phyloP scores from a whole-genome alignment of 306 rosid species.

The Lithocarpus polystachyus region DNA sequence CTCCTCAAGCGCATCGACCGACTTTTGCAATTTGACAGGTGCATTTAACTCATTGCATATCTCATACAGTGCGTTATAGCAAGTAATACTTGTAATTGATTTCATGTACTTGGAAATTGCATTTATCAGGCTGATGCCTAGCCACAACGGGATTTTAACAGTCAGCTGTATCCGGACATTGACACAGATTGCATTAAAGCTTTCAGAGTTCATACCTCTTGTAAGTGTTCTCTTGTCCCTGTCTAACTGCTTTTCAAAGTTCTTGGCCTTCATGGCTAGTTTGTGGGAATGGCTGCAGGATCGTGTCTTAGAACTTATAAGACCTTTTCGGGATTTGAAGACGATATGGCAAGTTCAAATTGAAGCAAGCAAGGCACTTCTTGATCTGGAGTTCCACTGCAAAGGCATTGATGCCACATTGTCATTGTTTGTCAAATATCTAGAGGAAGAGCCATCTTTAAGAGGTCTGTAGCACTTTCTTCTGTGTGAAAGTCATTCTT shows the following conservation, averaged over 20 bases:
- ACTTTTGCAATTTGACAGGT: slow-evolving; percentile 95
- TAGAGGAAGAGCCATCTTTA: slow-evolving; percentile 75
- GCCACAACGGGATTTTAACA: slow-evolving; percentile 90
- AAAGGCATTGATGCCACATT: slow-evolving; percentile 74
- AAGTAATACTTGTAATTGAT: slow-evolving; percentile 22
- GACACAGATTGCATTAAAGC: slow-evolving; percentile 90
- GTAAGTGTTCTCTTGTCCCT: slow-evolving; percentile 44
- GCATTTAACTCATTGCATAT: slow-evolving; percentile 23
- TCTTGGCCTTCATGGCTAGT: slow-evolving; percentile 20
- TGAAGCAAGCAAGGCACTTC: slow-evolving; percentile 88
- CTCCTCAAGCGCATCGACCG: slow-evolving; percentile 90
- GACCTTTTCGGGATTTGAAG: slow-evolving; percentile 65
- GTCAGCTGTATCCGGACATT: slow-evolving; percentile 83
- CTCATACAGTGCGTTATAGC: slow-evolving; percentile 15
- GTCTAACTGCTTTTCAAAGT: slow-evolving; percentile 16
- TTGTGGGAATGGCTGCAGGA: slow-evolving; percentile 55
- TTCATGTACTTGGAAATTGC: slow-evolving; percentile 33
- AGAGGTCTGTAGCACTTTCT: slow-evolving; percentile 59
- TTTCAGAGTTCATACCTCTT: slow-evolving; percentile 71
- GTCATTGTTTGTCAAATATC: slow-evolving; percentile 61
- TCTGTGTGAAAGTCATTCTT: background rate
- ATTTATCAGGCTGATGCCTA: slow-evolving; percentile 87
- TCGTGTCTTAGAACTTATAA: slow-evolving; percentile 71
- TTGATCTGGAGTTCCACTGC: slow-evolving; percentile 89
- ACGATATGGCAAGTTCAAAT: slow-evolving; percentile 78